Base-by-base conservation (phyloP, 768 basidiomycete species). In the Amanita pallidorosea region DNA sequence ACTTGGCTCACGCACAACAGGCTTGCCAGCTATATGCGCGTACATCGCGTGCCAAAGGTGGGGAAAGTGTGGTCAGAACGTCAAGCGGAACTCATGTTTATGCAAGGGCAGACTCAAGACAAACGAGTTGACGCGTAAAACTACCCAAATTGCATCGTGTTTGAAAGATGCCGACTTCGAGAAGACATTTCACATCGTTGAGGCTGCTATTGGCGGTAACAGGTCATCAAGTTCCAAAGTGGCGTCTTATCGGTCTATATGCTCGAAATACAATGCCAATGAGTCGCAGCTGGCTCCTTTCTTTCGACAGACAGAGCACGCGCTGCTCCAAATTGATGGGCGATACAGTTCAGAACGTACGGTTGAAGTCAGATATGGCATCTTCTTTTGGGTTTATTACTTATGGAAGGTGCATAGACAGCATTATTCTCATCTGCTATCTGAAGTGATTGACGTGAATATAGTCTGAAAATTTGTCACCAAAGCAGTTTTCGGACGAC, bases 301-400 rank as follows among this genome's bases (percentile, higher is more conserved):
- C 41, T 51, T 63, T 25, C 47, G 63, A 51, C 65, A 69, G 63
- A 56, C 62, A 9, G 71, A 75, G 54, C 52, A 60, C 13, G 60
- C 64, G 18, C 38, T 69, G 43, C 27, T 71, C 20, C 56, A 55
- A 17, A 57, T 56, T 23, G 55, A 60, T 13, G 52, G 56, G 17
- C 47, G 58, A 6, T 49, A 57, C 54, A 51, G 60, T 13, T 55
- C 57, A 38, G 57, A 57, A 7, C 61, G 57, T 20, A 44, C n/a
- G 41, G 33, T 25, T 11, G 54, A 65, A n/a, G 53, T 70, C 33
- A 65, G 57, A 36, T 70, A 67, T 41, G 68, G 67, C 3, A 57
- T 76, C 3, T 79, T 75, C 57, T 70, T 65, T 47, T 79, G 76
- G 76, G 64, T 70, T 2, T 73, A 65, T 45, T 66, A 66, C 36